Base-by-base conservation (phyloP, 345 rosid genomes). In the rapeseed (Brassica napus) region DNA sequence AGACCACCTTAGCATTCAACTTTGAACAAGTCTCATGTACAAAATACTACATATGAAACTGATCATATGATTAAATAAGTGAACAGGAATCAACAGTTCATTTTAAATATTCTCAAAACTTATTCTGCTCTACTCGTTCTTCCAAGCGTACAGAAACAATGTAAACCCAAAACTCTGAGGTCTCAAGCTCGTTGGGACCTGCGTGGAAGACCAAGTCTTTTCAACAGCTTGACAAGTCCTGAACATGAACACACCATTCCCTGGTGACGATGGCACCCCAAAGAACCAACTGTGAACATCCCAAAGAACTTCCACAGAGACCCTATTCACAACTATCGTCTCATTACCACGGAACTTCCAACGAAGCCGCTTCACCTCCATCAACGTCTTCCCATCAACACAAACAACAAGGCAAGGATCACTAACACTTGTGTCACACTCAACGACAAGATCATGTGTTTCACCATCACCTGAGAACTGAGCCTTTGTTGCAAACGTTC, bases 211-310 rank as follows among this genome's bases (percentile, higher is more conserved):
- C 92, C 91, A 87, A 24, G 85, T 76, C 83, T 89, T 91, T 71
- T 94, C 97, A 0, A 88, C 86, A 6, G 93, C 82, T 18, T 84
- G 86, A 85, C 89, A 84, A 15, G 92, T 85, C 89, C 87, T 86
- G 90, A 94, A 92, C 97, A 94, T 87, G 74, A 94, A 92, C 24
- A 94, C 97, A n/a, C 94, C 98, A 85, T 86, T 91, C 28, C 93
- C 93, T 10, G 82, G 47, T 21, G 94, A 75, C 1, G 91, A 69
- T 12, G 94, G 82, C 21, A 89, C 26, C 42, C 94, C 91, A 64
- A 89, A 94, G 28, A 94, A 89, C 98, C 98, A 92, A 77, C 79
- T 88, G 81, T 94, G 88, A 5, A 94, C 97, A 84, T 94, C 98
- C 98, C 98, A 94, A 47, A 87, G 87, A 75, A 92, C 90, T 79